These are phyloP conservation scores for Pleurotus giganteus DNA, from an alignment of 768 basidiomycete genomes.

Conservation along the genomic window DNA sequence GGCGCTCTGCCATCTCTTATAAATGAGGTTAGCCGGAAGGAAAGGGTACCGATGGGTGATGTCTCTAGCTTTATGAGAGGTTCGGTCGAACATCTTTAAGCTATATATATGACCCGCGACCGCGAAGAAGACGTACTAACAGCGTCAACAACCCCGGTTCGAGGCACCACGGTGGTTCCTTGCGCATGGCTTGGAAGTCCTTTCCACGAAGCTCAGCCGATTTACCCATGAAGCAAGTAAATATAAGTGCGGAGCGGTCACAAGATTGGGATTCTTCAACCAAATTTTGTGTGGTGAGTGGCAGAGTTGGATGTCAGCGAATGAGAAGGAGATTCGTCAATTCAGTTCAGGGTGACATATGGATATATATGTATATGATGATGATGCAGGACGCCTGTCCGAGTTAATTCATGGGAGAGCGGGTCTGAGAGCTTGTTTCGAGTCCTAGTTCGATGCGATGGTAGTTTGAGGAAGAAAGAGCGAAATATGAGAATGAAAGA, in stretches of 20 bases:
- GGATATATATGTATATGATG: constrained; percentile 4
- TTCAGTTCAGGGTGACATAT: neutral
- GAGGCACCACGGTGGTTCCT: neutral
- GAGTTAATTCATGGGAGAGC: no score
- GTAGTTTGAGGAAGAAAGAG: neutral
- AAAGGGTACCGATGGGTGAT: neutral
- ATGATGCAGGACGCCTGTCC: constrained; percentile 1
- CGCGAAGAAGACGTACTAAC: neutral
- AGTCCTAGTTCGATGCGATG: no score
- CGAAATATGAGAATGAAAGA: neutral
- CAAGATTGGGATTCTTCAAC: neutral
- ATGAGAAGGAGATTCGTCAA: neutral
- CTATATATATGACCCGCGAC: neutral
- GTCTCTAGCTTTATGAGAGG: no score
- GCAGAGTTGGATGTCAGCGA: neutral
- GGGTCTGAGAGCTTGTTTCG: no score
- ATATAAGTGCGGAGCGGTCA: neutral
- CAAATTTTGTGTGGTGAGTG: neutral
- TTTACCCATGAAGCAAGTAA: neutral
- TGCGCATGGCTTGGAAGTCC: constrained; percentile 1
- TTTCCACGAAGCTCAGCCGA: neutral
- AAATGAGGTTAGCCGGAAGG: neutral
- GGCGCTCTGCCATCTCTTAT: neutral
- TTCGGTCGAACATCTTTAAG: neutral
- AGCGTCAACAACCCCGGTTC: neutral